A percentile compares a stretch with the other conserved stretches of the same genome.
These are phyloP conservation scores for Candida loeiensis DNA, from an alignment of 805 yeast species.

Conservation along the genomic window DNA sequence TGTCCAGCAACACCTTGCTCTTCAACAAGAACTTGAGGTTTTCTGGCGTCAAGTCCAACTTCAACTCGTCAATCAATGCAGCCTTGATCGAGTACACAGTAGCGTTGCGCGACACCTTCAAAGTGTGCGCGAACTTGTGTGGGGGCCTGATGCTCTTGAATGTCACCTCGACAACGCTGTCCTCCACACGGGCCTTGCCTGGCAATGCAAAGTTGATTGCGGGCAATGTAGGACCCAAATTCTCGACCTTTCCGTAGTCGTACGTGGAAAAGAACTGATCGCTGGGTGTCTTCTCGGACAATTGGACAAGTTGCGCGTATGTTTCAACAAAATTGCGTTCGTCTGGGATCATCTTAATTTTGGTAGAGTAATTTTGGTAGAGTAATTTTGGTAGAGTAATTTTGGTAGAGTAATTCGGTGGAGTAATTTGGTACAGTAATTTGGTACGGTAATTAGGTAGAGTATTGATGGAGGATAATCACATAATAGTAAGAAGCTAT, in stretches of 20 bases:
- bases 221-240: slow-evolving; percentile 49
- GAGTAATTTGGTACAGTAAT: too few species aligned
- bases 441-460: too few species aligned
- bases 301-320: slow-evolving; percentile 45
- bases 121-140: slow-evolving; percentile 45
- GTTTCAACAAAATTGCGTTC: slow-evolving; percentile 49
- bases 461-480: too few species aligned
- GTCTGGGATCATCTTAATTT: slow-evolving; percentile 4
- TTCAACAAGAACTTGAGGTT: slow-evolving; percentile 53
- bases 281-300: slow-evolving; percentile 37
- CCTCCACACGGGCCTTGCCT: slow-evolving; percentile 5
- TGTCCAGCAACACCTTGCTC: slow-evolving; percentile 60
- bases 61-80: slow-evolving; percentile 26
- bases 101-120: slow-evolving; percentile 23
- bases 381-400: too few species aligned
- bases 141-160: slow-evolving; percentile 75
- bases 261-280: slow-evolving; percentile 31
- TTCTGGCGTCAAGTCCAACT: slow-evolving; percentile 27
- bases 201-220: slow-evolving; percentile 37
- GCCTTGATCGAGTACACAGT: slow-evolving; percentile 40
- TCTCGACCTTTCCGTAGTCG: slow-evolving; percentile 26
- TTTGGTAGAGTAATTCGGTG: too few species aligned
- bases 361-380: slow-evolving; percentile 3
- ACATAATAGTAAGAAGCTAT: too few species aligned
- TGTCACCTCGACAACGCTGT: slow-evolving; percentile 21